Evolutionary conservation across 108 stramenopile genomes (phyloP).

Genomic region (Discostella stelligeroides): DNA sequence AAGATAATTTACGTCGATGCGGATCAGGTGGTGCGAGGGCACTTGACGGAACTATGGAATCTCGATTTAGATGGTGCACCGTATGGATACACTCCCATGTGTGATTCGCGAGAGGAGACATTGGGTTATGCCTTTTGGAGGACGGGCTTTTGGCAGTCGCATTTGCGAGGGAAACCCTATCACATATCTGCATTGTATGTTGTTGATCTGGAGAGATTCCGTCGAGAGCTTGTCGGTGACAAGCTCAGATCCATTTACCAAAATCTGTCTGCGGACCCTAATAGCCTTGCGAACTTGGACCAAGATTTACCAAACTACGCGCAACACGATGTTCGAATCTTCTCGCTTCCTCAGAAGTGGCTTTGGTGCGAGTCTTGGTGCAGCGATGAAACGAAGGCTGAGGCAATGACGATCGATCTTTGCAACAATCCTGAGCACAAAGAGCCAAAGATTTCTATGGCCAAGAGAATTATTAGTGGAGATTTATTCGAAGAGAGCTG

Average conservation of each 20-base stretch:
- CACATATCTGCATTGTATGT: conserved; percentile 99
- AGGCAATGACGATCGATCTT: conserved; percentile 98
- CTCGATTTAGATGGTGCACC: conserved; percentile 90
- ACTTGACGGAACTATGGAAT: conserved; percentile 97
- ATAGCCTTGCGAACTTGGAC: conserved; percentile 96
- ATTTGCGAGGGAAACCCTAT: conserved; percentile 92
- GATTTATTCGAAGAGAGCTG: conserved; percentile 95
- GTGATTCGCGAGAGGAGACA: conserved; percentile 90
- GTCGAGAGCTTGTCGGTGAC: conserved; percentile 90
- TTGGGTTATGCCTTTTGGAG: conserved; percentile 82
- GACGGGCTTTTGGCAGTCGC: conserved; percentile 93
- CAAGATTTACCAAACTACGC: conserved; percentile 99
- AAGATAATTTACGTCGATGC: conserved; percentile 98
- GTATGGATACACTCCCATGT: conserved; percentile 98
- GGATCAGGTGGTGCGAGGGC: conserved; percentile 97
- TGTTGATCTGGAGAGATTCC: conserved; percentile 94
- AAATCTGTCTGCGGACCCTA: conserved; percentile 92
- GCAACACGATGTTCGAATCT: conserved; percentile 89
- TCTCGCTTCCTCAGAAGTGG: conserved; percentile 97
- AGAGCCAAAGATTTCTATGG: conserved; percentile 99
- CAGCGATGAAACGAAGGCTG: conserved; percentile 92
- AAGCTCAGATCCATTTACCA: conserved; percentile 93
- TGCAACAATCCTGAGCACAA: conserved; percentile 99
- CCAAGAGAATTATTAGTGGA: conserved; percentile 94
- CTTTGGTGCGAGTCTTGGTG: conserved; percentile 99